These are phyloP conservation scores for Talaromyces marneffei DNA, from an alignment of 2,329 filamentous ascomycete genomes.

Conservation along the genomic window DNA sequence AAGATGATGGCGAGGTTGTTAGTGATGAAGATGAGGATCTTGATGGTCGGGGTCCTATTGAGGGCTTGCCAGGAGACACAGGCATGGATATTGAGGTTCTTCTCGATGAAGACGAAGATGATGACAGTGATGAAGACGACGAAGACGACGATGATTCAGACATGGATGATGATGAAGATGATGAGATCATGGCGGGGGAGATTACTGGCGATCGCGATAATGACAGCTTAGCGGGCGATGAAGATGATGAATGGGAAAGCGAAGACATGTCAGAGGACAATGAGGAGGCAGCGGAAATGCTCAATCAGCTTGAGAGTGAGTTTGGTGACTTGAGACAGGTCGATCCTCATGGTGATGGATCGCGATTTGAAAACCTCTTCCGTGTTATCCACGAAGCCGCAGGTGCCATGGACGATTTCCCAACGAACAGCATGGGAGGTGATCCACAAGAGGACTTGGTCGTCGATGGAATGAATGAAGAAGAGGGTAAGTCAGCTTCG, in stretches of 20 bases:
- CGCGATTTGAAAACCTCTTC: conserved; percentile 43
- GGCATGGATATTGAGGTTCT: conserved; percentile 77
- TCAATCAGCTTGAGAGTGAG: conserved; percentile 40
- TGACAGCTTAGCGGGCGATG: conserved; percentile 42
- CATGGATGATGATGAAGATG: conserved; percentile 49
- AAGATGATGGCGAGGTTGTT: conserved; percentile 76
- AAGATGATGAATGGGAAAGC: conserved; percentile 47
- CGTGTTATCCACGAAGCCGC: conserved; percentile 39
- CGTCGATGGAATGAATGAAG: conserved; percentile 55
- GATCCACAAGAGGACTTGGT: conserved; percentile 42
- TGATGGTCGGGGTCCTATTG: conserved; percentile 68
- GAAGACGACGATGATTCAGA: conserved; percentile 54
- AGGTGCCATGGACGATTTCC: conserved; percentile 39
- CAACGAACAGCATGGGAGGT: conserved; percentile 43
- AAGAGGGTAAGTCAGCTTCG: conserved; percentile 43
- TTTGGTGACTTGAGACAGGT: conserved; percentile 37
- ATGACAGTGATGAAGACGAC: conserved; percentile 58
- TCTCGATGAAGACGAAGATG: conserved; percentile 65
- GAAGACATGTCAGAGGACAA: conserved; percentile 45
- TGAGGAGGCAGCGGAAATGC: conserved; percentile 38
- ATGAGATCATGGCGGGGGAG: conserved; percentile 48
- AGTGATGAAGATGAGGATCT: conserved; percentile 84
- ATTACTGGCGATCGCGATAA: conserved; percentile 53
- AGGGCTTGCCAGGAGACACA: conserved; percentile 58
- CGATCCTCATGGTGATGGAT: conserved; percentile 37